phyloP scores from a whole-genome alignment of 345 rosid species.

The Boechera stricta region DNA sequence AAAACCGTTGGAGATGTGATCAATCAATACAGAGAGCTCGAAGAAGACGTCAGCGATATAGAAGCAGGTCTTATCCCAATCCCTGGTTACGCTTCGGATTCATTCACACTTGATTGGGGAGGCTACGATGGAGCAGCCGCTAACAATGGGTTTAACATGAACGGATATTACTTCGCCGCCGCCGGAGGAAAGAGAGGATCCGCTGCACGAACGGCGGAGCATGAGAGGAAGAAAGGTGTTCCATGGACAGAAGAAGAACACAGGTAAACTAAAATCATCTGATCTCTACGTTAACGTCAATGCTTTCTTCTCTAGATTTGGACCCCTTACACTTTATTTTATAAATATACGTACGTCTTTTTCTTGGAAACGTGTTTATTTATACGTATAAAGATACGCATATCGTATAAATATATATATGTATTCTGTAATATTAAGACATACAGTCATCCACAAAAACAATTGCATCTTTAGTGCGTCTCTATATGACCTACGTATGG shows the following conservation, averaged over 20 bases:
- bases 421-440: constrained; percentile 4
- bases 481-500: constrained; percentile 33
- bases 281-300: constrained; percentile 17
- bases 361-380: constrained; percentile 35
- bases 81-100: constrained; percentile 72
- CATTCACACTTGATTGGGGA: constrained; percentile 87
- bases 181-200: constrained; percentile 77
- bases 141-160: constrained; percentile 53
- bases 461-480: constrained; percentile 36
- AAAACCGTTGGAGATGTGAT: constrained; percentile 90
- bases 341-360: constrained; percentile 21
- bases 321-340: constrained; percentile 18
- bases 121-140: constrained; percentile 27
- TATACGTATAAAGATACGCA: constrained; percentile 41
- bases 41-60: constrained; percentile 90
- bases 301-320: constrained; percentile 43
- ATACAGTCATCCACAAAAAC: constrained; percentile 31
- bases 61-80: constrained; percentile 93
- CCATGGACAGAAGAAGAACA: constrained; percentile 99
- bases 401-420: constrained; percentile 1
- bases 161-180: constrained; percentile 58
- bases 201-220: constrained; percentile 65
- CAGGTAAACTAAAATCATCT: constrained; percentile 54
- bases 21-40: constrained; percentile 87
- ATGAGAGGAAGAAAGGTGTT: constrained; percentile 96